Base-by-base conservation (phyloP, 2,329 filamentous ascomycete genomes). In the Scytalidium lignicola region DNA sequence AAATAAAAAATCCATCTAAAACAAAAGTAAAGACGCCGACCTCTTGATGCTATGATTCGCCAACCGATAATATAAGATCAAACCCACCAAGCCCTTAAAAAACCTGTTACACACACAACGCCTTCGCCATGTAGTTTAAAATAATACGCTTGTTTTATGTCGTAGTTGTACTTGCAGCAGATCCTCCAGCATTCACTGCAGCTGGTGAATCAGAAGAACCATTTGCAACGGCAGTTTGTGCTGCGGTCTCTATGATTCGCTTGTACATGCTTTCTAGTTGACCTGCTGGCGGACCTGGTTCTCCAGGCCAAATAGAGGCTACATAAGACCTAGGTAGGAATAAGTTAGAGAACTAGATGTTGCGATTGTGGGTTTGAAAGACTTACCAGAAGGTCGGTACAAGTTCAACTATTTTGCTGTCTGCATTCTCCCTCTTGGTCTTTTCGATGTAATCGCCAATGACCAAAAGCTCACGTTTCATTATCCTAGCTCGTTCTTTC, bases 391-490 rank as follows among this genome's bases (percentile, higher is more conserved):
- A 61, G 43, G 56, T 57, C 7, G 50, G 44, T 32, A 55, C 52
- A 6, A 67, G 51, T 37, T 37, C 32, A 37, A 37, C 32, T 37
- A 37, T 37, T 37, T 58, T 56, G 18, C 57, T 54, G 6, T 55
- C 55, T 46, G 61, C 57, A 42, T 56, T 55, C 15, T 61, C 61
- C 18, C 52, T 49, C 43, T 55, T 47, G 37, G 65, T 51, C 37
- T 68, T 69, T 44, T 78, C 75, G 53, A 85, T 77, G 58, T 83
- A 84, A 49, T 78, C 76, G 47, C 83, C 83, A 63, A 86, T 82
- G 3, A 74, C 74, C 40, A 83, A 70, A 32, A 86, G 67, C 59
- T 84, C 78, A 22, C 71, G 69, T 57, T 82, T 83, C 60, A 85
- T 78, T 41, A 83, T 75, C 58, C 72, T 75, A 19, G 83, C 76